A percentile compares a stretch with the other conserved stretches of the same genome.
Evolutionary conservation across 192 early-diverging fungal genomes (phyloP).

Genomic region (Linnemannia exigua): DNA sequence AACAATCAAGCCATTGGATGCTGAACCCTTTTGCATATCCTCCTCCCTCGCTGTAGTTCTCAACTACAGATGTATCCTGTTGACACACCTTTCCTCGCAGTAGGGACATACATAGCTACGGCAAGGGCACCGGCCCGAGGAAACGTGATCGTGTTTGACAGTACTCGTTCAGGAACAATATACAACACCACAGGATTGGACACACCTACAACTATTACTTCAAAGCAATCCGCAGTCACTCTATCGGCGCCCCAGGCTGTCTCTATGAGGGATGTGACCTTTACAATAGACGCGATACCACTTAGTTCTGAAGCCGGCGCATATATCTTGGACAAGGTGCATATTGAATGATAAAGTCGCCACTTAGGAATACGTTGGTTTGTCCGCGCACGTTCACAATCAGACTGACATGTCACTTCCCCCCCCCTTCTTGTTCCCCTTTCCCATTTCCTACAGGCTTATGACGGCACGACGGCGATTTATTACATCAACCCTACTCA

Average conservation of each 20-base stretch:
- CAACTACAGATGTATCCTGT: neutral
- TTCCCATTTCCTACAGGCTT: neutral
- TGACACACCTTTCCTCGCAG: neutral
- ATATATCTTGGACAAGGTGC: neutral
- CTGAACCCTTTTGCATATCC: neutral
- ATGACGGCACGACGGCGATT: neutral
- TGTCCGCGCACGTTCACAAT: too few species aligned
- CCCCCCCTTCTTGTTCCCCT: too few species aligned
- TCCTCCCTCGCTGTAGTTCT: neutral
- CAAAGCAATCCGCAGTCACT: neutral
- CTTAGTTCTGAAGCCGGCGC: neutral
- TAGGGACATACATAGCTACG: neutral
- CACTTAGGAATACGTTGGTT: too few species aligned
- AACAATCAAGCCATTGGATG: too few species aligned
- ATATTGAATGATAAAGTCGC: too few species aligned
- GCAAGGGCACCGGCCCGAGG: neutral
- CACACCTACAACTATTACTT: neutral
- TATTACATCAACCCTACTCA: neutral
- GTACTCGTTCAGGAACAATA: neutral
- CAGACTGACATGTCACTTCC: too few species aligned
- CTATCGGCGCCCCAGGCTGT: neutral
- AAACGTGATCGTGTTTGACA: slow-evolving; percentile 3
- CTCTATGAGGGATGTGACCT: neutral
- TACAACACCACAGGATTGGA: neutral
- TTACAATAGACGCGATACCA: neutral